Conservation (phyloP, 179 eudicot species). For the Silene coronaria region DNA sequence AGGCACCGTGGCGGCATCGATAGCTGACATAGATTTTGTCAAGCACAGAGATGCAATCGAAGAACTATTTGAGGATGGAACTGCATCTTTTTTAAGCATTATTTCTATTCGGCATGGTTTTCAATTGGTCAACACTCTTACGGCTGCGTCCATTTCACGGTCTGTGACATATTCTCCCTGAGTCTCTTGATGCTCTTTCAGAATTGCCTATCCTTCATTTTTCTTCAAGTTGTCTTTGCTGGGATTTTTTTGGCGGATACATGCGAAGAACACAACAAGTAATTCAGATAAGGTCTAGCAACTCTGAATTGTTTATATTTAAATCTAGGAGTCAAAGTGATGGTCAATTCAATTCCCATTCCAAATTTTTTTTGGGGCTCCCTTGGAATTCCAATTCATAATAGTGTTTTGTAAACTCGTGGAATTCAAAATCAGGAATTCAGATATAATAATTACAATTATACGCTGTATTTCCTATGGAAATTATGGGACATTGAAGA, state of each 20-base stretch:
- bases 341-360: too few relatives aligned
- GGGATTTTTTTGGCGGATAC: neutral
- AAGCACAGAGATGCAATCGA: slow-evolving; percentile 75
- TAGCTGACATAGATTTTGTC: slow-evolving; percentile 84
- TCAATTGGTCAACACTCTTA: slow-evolving; percentile 47
- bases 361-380: too few relatives aligned
- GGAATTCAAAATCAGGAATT: too few relatives aligned
- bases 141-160: slow-evolving; percentile 58
- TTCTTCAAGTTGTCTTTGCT: neutral
- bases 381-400: too few relatives aligned
- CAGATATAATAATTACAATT: too few relatives aligned
- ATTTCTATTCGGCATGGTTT: slow-evolving; percentile 82
- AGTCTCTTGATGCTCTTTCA: neutral
- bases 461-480: too few relatives aligned
- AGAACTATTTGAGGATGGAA: slow-evolving; percentile 88
- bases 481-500: too few relatives aligned
- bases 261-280: too few relatives aligned
- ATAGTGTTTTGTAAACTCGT: too few relatives aligned
- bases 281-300: too few relatives aligned
- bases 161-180: slow-evolving; percentile 21
- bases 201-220: neutral
- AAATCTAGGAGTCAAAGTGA: too few relatives aligned
- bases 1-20: slow-evolving; percentile 95
- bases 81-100: slow-evolving; percentile 74
- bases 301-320: too few relatives aligned